Evolutionary conservation across 108 stramenopile genomes (phyloP).

Genomic region (Cyclotella baltica): DNA sequence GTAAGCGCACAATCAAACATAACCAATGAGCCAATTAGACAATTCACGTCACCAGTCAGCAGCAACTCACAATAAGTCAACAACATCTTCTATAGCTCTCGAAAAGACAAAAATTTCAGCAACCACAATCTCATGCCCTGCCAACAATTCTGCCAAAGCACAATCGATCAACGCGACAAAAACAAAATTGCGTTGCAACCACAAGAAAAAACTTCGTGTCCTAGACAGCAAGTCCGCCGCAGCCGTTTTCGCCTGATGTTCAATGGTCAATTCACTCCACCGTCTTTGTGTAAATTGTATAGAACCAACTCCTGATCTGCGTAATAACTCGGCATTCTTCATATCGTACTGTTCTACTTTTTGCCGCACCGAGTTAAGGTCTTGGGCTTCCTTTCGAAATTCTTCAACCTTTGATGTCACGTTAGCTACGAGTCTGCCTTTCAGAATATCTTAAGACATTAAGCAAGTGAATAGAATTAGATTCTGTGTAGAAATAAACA

Average conservation of each 20-base stretch:
- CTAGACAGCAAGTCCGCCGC: constrained; percentile 63
- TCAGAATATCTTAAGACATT: constrained; percentile 59
- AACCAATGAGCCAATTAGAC: background rate
- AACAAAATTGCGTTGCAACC: constrained; percentile 85
- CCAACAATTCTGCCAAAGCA: constrained; percentile 82
- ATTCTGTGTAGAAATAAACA: background rate
- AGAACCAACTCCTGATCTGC: constrained; percentile 71
- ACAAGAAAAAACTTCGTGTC: constrained; percentile 76
- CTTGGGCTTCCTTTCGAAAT: constrained; percentile 75
- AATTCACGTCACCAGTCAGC: background rate
- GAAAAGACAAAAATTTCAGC: constrained; percentile 89
- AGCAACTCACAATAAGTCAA: constrained; percentile 65
- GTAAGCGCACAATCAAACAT: background rate
- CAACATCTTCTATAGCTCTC: constrained; percentile 87
- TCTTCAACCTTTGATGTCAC: constrained; percentile 78
- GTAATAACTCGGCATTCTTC: constrained; percentile 88
- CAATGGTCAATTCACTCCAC: constrained; percentile 82
- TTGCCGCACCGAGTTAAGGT: constrained; percentile 60
- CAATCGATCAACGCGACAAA: constrained; percentile 88
- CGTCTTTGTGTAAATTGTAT: constrained; percentile 72
- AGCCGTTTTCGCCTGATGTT: constrained; percentile 74
- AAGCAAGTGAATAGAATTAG: background rate
- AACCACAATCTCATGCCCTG: constrained; percentile 72
- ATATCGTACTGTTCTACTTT: constrained; percentile 91
- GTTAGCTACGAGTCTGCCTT: constrained; percentile 69